Evolutionary conservation across 371 early-diverging fungal genomes (phyloP).

Genomic region (Lichtheimia ramosa): DNA sequence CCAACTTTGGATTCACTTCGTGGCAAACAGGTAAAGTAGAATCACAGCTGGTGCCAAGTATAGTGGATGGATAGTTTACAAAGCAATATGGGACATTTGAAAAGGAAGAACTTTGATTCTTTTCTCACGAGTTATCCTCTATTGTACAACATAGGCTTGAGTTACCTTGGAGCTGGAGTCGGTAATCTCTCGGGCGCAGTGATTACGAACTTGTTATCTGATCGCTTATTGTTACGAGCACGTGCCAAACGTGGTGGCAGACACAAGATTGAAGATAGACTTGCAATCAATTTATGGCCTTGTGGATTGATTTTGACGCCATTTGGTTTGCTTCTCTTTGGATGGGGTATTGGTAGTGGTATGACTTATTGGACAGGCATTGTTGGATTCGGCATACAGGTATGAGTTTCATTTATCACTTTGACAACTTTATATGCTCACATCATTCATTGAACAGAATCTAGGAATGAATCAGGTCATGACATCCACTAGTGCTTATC

Average conservation of each 20-base stretch:
- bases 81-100: too few species aligned
- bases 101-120: neutral
- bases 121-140: neutral
- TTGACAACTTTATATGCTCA: too few species aligned
- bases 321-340: constrained; percentile 45
- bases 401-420: too few species aligned
- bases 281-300: constrained; percentile 30
- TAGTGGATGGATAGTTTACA: too few species aligned
- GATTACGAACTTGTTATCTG: constrained; percentile 20
- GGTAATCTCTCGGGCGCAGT: constrained; percentile 45
- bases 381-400: constrained; percentile 37
- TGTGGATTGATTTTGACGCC: constrained; percentile 40
- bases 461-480: constrained; percentile 25
- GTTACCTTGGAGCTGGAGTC: constrained; percentile 45
- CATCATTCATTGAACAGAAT: constrained; percentile 11
- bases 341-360: constrained; percentile 41
- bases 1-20: constrained; percentile 31
- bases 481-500: constrained; percentile 39
- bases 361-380: constrained; percentile 41
- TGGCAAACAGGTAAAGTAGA: constrained; percentile 34
- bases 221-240: constrained; percentile 24
- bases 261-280: constrained; percentile 24
- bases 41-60: neutral
- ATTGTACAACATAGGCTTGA: constrained; percentile 17
- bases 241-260: constrained; percentile 21